phyloP scores from a whole-genome alignment of 139 green algal species.

The Astrephomene gubernaculifera region DNA sequence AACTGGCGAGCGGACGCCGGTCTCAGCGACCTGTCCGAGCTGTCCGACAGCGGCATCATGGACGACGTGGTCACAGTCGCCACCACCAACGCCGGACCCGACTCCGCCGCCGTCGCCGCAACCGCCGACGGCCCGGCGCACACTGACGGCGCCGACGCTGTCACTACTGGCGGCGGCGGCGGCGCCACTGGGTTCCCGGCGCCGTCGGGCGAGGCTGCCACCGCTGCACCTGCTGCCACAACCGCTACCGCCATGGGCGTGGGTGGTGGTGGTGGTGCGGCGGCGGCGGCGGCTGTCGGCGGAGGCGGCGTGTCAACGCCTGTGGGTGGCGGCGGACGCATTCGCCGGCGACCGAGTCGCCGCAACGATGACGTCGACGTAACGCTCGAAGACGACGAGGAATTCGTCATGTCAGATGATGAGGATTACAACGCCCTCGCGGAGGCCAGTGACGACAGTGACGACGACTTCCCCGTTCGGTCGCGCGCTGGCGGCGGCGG shows the following conservation, averaged over 20 bases:
- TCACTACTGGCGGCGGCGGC: neutral
- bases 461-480: neutral
- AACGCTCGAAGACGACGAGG: neutral
- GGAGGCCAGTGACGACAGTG: neutral
- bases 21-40: constrained; percentile 15
- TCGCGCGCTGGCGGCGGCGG: neutral
- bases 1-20: neutral
- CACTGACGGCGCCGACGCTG: neutral
- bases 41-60: neutral
- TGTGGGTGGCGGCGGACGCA: neutral
- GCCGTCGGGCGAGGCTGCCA: neutral
- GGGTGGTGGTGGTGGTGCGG: neutral
- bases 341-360: neutral
- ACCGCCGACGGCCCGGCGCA: neutral
- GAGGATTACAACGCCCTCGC: constrained; percentile 5
- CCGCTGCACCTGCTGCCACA: neutral
- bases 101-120: neutral
- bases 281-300: neutral
- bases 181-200: neutral
- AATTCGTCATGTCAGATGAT: neutral
- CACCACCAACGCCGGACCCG: neutral
- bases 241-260: neutral
- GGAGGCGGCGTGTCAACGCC: neutral
- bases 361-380: neutral
- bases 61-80: neutral